Evolutionary conservation across 331 rosid genomes (phyloP), one percentile per base, ranked within the genome.

Genomic region (Malus hybrid): DNA sequence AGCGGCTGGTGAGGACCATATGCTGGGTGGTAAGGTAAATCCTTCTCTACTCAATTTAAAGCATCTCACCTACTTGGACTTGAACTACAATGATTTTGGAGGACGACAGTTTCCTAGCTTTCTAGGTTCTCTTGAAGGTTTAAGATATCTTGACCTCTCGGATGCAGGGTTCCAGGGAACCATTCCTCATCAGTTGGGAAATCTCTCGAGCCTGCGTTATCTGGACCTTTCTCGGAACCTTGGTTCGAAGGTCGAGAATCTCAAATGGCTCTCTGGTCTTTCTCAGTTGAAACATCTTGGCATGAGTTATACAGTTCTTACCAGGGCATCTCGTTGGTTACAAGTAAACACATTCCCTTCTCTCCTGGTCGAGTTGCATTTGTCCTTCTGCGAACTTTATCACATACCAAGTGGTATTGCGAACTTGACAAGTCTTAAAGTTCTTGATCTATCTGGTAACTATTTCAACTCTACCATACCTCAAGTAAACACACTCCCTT

Each of bases 11-110:
- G 10, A 16, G 18, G 0, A 5, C 0, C 56, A 1, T 1, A 1
- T 0, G 0, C 2, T 14, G 0, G 27, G 32, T 62, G 67, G 39
- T 6, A 62, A 28, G 67, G 4, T 62, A 14, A 14, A 29, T 29
- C 39, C 20, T 6, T 28, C 12, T 13, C 12, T 29, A 4, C 39
- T 62, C 39, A 62, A 62, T 62, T 62, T 62, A 28, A 62, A 0
- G 19, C 39, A 62, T 62, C 67, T 62, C 2, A 14, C 0, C 39
- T 0, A 62, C 67, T 62, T 62, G 20, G 11, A 62, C n/a, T 10
- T 55, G 2, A 55, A 24, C 24, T 0, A 0, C 11, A 5, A 55
- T 0, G 0, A 55, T 42, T 42, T 42, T 0, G 0, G 10, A 19
- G 60, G 24, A 7, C 2, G 1, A 0, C 14, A 52, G 24, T 18